Base-by-base conservation (phyloP, 352 stramenopile genomes). In the Phytophthora parvispora region DNA sequence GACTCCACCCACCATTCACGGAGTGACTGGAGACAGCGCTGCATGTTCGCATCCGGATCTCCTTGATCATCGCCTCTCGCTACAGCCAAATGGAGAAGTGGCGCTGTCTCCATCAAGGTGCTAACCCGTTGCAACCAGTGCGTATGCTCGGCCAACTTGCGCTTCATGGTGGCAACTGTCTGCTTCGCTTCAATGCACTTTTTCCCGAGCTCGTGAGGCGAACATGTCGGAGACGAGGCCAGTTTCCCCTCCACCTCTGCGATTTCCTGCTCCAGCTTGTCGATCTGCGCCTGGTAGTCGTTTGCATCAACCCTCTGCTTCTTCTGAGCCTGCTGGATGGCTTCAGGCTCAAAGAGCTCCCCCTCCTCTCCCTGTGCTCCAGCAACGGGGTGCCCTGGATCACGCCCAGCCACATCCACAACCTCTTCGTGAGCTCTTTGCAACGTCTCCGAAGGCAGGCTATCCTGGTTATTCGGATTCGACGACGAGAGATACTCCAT, bases 61-160 rank as follows among this genome's bases (percentile, higher is more conserved):
- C 61, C 36, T 1, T 55, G 27, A 1, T 45, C 52, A 34, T 20
- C 47, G 42, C 22, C 42, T 15, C 18, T 34, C 25, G 20, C 59
- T 3, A 64, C 43, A 36, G 52, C 73, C 25, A 72, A 77, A 9
- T 86, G 63, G 15, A 91, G 62, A 12, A 93, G 58, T 18, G 86
- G 86, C 27, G 86, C 76, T 7, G 70, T 72, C 34, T 79, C 78
- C 55, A 93, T 80, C 25, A 92, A 61, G 15, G 68, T 83, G 24
- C 70, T 77, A 15, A 92, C 45, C 29, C 72, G 74, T 25, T 78
- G 68, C 27, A 88, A 55, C 86, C 86, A 93, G 10, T 73, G 49
- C 0, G 55, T 29, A 65, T 93, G 86, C 18, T 87, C 80, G 0
- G 67, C 69, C 25, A 93, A 61, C 56, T 91, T 90, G 5, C 69